Base-by-base conservation (phyloP, 2,329 filamentous ascomycete species). In the Clonostachys rhizophaga region DNA sequence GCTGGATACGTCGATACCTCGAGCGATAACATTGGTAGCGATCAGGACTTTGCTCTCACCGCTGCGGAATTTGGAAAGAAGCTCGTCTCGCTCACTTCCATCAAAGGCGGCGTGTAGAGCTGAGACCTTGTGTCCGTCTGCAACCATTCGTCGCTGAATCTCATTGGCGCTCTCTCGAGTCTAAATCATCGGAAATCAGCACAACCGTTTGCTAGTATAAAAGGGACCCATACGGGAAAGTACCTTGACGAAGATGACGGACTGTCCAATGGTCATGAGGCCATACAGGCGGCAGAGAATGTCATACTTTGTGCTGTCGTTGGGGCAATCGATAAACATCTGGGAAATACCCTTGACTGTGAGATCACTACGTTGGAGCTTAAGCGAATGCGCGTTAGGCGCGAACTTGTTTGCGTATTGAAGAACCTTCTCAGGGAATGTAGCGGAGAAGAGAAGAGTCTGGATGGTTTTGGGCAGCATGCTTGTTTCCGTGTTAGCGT, bases 301-400 rank as follows among this genome's bases (percentile, higher is more conserved):
- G 35, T 87, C 81, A 63, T 95, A 99, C 65, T 97, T 97, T 59
- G 89, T 83, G 35, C 84, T 72, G 54, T 95, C 88, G 34, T 78
- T 78, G 18, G 87, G 81, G 60, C 92, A 97, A 66, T 99, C 94
- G 64, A 99, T 89, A 64, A 95, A 99, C 71, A 99, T 89, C 63
- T 99, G 94, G 55, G 92, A 95, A 64, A 99, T 99, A 18, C 94
- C 94, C 65, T 94, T 90, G 51, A 99, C 92, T 0, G 92, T 97
- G 58, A 97, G 82, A 62, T 99, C 90, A 57, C 95, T 87, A 50
- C 91, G 88, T 59, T 89, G 84, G 45, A 99, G 77, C 42, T 89
- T 94, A 62, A 99, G 87, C 55, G 88, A 79, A 67, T 96, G 92
- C 44, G 94, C 86, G 41, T 85, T 81, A 1, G 91, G 90, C 6